phyloP scores from a whole-genome alignment of 352 stramenopile genomes.

The Plasmopara halstedii region DNA sequence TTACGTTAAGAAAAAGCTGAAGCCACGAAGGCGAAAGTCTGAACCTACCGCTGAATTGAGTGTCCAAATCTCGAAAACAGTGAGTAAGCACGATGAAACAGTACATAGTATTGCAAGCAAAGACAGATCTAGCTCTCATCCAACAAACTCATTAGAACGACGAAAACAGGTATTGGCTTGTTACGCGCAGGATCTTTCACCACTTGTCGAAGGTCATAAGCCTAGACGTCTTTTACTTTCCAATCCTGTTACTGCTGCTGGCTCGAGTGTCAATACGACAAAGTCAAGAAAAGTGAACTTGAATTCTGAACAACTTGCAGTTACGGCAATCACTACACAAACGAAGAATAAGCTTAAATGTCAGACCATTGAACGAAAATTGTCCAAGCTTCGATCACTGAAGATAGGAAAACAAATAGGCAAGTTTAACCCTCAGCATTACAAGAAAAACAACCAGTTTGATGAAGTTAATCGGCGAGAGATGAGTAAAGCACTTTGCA shows the following conservation, averaged over 20 bases:
- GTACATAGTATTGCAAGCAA: constrained; percentile 1
- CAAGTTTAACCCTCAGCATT: constrained; percentile 5
- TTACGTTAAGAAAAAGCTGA: constrained; percentile 13
- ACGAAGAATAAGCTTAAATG: constrained; percentile 12
- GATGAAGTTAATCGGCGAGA: constrained; percentile 8
- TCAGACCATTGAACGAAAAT: constrained; percentile 10
- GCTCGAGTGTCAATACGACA: not conserved
- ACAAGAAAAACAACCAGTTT: constrained; percentile 17
- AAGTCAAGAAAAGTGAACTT: constrained; percentile 12
- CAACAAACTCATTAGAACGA: constrained; percentile 23
- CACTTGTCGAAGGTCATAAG: constrained; percentile 40
- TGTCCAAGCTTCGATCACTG: constrained; percentile 20
- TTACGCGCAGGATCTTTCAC: constrained; percentile 60
- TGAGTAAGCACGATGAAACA: constrained; percentile 1
- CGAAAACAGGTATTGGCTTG: constrained; percentile 34
- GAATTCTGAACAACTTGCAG: too few species aligned
- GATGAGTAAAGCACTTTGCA: not conserved
- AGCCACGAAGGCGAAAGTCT: constrained; percentile 8
- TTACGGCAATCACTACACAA: too few species aligned
- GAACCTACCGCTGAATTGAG: not conserved
- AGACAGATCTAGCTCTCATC: constrained; percentile 6
- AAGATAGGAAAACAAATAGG: constrained; percentile 7
- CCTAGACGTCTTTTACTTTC: constrained; percentile 36
- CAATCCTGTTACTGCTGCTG: constrained; percentile 6
- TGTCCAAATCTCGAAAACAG: constrained; percentile 2